Conservation (phyloP, 139 green algal genomes). For the Chlamydomonas sphaeroides region DNA sequence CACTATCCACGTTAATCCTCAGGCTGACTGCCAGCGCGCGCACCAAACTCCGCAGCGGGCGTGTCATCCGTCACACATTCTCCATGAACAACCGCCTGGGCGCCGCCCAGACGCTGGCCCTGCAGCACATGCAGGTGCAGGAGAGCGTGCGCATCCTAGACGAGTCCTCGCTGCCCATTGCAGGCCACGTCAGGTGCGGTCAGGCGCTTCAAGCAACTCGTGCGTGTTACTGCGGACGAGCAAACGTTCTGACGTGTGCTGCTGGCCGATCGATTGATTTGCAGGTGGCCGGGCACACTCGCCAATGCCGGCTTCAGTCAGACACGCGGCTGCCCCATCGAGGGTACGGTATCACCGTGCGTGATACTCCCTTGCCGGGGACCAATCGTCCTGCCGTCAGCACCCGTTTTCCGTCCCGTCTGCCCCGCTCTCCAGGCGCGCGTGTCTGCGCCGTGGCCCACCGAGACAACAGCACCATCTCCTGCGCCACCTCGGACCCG, state of each 20-base stretch:
- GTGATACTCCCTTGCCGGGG: no score
- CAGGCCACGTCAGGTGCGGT: background rate
- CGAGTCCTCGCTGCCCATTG: background rate
- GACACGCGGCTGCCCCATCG: background rate
- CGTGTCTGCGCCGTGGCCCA: background rate
- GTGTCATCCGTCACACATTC: background rate
- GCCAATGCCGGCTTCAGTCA: background rate
- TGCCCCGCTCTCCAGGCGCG: no score
- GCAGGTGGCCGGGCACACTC: background rate
- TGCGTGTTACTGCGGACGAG: no score
- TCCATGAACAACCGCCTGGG: background rate
- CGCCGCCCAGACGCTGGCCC: background rate
- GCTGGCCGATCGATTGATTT: no score
- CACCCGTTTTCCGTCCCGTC: no score
- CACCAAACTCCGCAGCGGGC: background rate
- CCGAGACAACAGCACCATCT: background rate
- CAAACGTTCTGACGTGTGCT: no score
- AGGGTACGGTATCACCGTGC: no score
- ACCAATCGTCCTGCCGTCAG: no score
- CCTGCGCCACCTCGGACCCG: background rate
- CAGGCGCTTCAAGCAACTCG: no score
- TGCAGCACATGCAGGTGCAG: background rate
- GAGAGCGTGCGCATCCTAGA: background rate
- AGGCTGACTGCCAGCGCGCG: background rate
- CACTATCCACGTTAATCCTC: background rate